Evolutionary conservation across 176 grass and related monocot genomes (phyloP), one percentile per base, ranked within the genome.

Genomic region (Phoenix roebelenii): DNA sequence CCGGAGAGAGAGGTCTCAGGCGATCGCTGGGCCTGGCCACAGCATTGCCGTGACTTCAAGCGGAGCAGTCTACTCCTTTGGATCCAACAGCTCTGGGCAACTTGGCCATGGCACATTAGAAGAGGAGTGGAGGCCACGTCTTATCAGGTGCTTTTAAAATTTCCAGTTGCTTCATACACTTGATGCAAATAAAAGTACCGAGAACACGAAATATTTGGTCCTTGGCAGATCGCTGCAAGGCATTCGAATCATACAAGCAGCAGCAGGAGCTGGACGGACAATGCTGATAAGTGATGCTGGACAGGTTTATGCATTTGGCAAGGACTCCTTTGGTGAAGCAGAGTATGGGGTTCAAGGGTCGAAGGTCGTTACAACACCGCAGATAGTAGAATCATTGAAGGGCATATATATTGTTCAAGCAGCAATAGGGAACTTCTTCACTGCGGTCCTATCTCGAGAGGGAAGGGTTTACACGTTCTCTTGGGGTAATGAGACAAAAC

Each of bases 391-490:
- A 75, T 89, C 89, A 22, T 70, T 95, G 65, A 95, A 78, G 68
- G 73, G 76, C 67, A 73, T 89, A 57, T 95, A 85, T 50, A 51
- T 95, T 48, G 89, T 95, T 39, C 85, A 95, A 55, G 89, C 89
- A 64, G 82, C 85, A 59, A 89, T 95, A 6, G 89, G 85, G 50
- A 95, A 95, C 66, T 95, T 95, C 63, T 95, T 95, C 61, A 95
- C 85, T 49, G 89, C 79, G 25, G 85, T 95, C 57, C 77, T 95
- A 59, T 89, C 85, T 61, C 82, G 85, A 66, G 89, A 95, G 62
- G 89, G 89, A 14, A 53, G 79, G 12, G 79, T 95, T 7, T 95
- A 86, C 79, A 89, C 85, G 7, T 89, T 95, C 81, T 95, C 82
- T 3, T 95, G 89, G 89, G 89, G 89, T 4, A 78, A 24, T 10